Percentiles rank a stretch among this genome's conserved stretches.
Evolutionary conservation across 192 early-diverging fungal species (phyloP).

Genomic region (Coemansia sp.): DNA sequence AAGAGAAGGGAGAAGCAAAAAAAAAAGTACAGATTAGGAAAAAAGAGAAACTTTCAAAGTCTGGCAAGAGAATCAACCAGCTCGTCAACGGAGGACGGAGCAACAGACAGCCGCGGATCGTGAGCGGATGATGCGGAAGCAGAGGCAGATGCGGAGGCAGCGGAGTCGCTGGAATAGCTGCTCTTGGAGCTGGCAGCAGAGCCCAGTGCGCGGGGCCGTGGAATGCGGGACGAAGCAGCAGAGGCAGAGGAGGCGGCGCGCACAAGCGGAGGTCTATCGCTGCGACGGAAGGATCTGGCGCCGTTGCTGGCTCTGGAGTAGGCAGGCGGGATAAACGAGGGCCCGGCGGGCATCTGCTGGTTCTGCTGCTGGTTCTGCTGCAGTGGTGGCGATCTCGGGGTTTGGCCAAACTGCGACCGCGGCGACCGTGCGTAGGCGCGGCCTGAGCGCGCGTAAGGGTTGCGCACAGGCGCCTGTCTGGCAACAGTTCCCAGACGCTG

Average conservation of each 20-base stretch:
- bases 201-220: slow-evolving; percentile 15
- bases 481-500: background rate
- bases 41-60: slow-evolving; percentile 1
- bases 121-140: slow-evolving; percentile 5
- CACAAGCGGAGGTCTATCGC: background rate
- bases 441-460: background rate
- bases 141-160: slow-evolving; percentile 1
- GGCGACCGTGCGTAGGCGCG: background rate
- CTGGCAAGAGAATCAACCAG: slow-evolving; percentile 21
- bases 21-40: background rate
- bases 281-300: slow-evolving; percentile 1
- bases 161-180: background rate
- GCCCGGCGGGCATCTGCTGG: background rate
- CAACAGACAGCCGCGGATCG: background rate
- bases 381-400: background rate
- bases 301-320: background rate
- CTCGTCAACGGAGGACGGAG: slow-evolving; percentile 17
- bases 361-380: background rate
- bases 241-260: background rate
- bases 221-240: slow-evolving; percentile 24
- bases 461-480: background rate
- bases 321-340: slow-evolving; percentile 6
- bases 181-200: slow-evolving; percentile 5
- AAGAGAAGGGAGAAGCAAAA: background rate
- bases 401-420: background rate